Conservation (phyloP, 768 basidiomycete genomes). For the Leccinum rimulosum region DNA sequence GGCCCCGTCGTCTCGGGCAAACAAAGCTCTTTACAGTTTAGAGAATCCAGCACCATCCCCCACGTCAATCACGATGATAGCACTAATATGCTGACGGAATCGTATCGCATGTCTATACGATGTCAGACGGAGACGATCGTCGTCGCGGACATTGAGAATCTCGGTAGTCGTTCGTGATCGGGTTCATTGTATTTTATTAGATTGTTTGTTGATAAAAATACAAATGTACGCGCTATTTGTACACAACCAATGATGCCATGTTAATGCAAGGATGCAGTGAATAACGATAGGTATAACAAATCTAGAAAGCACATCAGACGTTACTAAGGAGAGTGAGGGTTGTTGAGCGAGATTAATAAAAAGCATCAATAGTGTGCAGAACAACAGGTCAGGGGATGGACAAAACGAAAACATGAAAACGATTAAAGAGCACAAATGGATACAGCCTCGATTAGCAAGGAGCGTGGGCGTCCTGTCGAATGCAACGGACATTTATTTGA, state of each 20-base stretch:
- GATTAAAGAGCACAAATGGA: slow-evolving; percentile 2
- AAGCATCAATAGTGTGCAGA: slow-evolving; percentile 13
- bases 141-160: slow-evolving; percentile 6
- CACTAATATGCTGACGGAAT: not conserved
- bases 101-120: slow-evolving; percentile 5
- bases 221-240: slow-evolving; percentile 11
- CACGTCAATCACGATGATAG: no score
- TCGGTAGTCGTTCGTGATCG: not conserved
- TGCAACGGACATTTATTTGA: slow-evolving; percentile 6
- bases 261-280: slow-evolving; percentile 8
- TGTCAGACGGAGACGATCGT: slow-evolving; percentile 21
- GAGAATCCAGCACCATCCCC: not conserved
- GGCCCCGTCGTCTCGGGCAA: slow-evolving; percentile 7
- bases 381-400: not conserved
- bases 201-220: slow-evolving; percentile 16
- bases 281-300: slow-evolving; percentile 8
- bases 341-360: slow-evolving; percentile 7
- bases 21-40: slow-evolving; percentile 18
- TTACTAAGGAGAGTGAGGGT: slow-evolving; percentile 11
- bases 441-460: slow-evolving; percentile 9
- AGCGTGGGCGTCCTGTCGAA: slow-evolving; percentile 17
- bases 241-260: slow-evolving; percentile 9
- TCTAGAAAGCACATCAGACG: slow-evolving; percentile 1
- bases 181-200: slow-evolving; percentile 6
- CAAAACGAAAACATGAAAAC: not conserved